phyloP scores from a whole-genome alignment of 2,329 filamentous ascomycete species.

The Colletotrichum liriopes region DNA sequence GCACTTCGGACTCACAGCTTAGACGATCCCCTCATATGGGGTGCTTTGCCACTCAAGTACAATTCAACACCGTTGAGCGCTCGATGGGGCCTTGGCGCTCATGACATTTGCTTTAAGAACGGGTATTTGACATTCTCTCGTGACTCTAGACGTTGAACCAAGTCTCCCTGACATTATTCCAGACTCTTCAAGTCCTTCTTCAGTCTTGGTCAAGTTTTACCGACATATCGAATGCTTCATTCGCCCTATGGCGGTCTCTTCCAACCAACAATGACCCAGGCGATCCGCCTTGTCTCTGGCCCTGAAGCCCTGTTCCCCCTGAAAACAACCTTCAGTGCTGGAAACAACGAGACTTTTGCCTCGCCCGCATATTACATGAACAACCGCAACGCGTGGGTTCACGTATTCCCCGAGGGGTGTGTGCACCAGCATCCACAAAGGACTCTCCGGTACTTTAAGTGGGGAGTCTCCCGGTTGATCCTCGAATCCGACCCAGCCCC shows the following conservation, averaged over 20 bases:
- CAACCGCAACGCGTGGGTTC: slow-evolving; percentile 87
- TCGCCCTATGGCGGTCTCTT: slow-evolving; percentile 88
- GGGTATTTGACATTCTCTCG: slow-evolving; percentile 65
- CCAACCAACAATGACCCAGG: slow-evolving; percentile 90
- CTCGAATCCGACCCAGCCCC: slow-evolving; percentile 91
- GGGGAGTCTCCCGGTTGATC: slow-evolving; percentile 93
- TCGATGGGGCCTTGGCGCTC: slow-evolving; percentile 91
- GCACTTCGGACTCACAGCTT: slow-evolving; percentile 68
- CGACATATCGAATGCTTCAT: slow-evolving; percentile 86
- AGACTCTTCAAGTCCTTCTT: slow-evolving; percentile 86
- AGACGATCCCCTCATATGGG: slow-evolving; percentile 97
- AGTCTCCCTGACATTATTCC: slow-evolving; percentile 26
- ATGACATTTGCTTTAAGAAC: slow-evolving; percentile 95
- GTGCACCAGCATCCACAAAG: slow-evolving; percentile 88
- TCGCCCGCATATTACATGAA: slow-evolving; percentile 80
- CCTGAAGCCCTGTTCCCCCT: slow-evolving; percentile 27
- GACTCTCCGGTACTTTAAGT: slow-evolving; percentile 97
- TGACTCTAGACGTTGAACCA: slow-evolving; percentile 30
- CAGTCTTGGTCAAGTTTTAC: slow-evolving; percentile 88
- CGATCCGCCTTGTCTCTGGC: slow-evolving; percentile 84
- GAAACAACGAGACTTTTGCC: slow-evolving; percentile 75
- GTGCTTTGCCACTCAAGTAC: slow-evolving; percentile 84
- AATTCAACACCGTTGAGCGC: slow-evolving; percentile 80
- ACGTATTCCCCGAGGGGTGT: slow-evolving; percentile 96
- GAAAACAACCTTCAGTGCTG: slow-evolving; percentile 61